phyloP scores from a whole-genome alignment of 129 eudicot species.

The Pulicaria dysenterica region DNA sequence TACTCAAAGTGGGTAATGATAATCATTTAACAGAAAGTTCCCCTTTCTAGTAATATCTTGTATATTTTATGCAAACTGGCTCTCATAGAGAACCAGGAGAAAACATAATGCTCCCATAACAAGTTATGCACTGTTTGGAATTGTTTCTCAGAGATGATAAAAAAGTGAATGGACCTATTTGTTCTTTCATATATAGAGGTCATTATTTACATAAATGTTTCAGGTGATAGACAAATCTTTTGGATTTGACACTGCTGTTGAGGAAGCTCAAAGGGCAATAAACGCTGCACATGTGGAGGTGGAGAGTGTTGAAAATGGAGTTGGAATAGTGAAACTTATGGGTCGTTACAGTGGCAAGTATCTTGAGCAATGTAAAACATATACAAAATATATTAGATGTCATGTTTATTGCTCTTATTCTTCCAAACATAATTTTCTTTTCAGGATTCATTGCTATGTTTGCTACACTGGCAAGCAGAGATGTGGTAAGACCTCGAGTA shows the following conservation, averaged over 20 bases:
- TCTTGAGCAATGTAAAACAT: not conserved
- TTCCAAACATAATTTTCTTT: conserved; percentile 13
- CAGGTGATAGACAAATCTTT: conserved; percentile 95
- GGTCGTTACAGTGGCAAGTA: conserved; percentile 82
- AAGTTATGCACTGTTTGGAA: not conserved
- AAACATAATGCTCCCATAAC: not conserved
- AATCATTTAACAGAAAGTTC: not conserved
- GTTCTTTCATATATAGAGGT: not conserved
- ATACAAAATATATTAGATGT: not conserved
- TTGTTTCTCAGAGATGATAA: not conserved
- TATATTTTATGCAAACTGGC: not conserved
- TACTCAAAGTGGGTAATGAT: not conserved
- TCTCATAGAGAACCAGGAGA: not conserved
- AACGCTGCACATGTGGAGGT: conserved; percentile 99
- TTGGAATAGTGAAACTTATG: conserved; percentile 92
- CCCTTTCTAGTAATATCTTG: not conserved
- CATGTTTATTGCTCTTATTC: conserved; percentile 15
- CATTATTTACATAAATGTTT: conserved; percentile 12
- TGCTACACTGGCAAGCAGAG: conserved; percentile 83
- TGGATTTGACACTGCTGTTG: conserved; percentile 98
- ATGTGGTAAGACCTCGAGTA: conserved; percentile 64
- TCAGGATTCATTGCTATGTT: conserved; percentile 85
- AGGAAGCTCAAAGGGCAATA: conserved; percentile 98
- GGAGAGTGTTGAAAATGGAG: conserved; percentile 88
- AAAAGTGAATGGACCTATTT: not conserved